Evolutionary conservation across 805 yeast genomes (phyloP).

Genomic region (Helenozyma rhizophorensis): DNA sequence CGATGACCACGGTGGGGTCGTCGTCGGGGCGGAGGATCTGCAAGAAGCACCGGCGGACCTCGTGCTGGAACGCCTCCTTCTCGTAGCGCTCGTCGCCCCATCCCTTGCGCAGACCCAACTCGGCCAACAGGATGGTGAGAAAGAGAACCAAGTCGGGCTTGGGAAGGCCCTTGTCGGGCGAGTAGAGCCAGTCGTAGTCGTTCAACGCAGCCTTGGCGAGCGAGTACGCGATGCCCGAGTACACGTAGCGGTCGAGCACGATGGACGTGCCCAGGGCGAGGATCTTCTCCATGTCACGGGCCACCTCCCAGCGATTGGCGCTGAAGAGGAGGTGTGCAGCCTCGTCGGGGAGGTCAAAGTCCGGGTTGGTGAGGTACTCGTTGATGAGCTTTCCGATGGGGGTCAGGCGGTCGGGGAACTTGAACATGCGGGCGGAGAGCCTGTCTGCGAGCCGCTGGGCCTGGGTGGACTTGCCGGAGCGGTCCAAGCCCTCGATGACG

Average conservation of each 20-base stretch:
- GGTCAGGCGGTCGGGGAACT: slow-evolving; percentile 88
- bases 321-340: slow-evolving; percentile 83
- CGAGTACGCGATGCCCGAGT: slow-evolving; percentile 91
- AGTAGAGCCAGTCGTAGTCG: slow-evolving; percentile 69
- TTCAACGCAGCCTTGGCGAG: slow-evolving; percentile 58
- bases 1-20: slow-evolving; percentile 31
- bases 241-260: slow-evolving; percentile 81
- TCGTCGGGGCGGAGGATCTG: slow-evolving; percentile 31
- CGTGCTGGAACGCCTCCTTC: slow-evolving; percentile 62
- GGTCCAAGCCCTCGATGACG: slow-evolving; percentile 86
- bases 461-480: slow-evolving; percentile 95
- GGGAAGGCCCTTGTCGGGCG: slow-evolving; percentile 81
- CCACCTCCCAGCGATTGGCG: slow-evolving; percentile 92
- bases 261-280: slow-evolving; percentile 54
- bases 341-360: slow-evolving; percentile 59
- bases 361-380: slow-evolving; percentile 54
- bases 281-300: slow-evolving; percentile 38
- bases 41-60: slow-evolving; percentile 60
- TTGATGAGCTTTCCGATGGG: slow-evolving; percentile 76
- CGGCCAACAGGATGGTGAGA: slow-evolving; percentile 51
- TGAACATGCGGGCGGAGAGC: slow-evolving; percentile 42
- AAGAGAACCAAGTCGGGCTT: slow-evolving; percentile 82
- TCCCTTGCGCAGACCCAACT: slow-evolving; percentile 55
- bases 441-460: slow-evolving; percentile 29
- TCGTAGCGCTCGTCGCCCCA: slow-evolving; percentile 97